Conservation (phyloP, 148 eudicot genomes). For the Spergularia marina region DNA sequence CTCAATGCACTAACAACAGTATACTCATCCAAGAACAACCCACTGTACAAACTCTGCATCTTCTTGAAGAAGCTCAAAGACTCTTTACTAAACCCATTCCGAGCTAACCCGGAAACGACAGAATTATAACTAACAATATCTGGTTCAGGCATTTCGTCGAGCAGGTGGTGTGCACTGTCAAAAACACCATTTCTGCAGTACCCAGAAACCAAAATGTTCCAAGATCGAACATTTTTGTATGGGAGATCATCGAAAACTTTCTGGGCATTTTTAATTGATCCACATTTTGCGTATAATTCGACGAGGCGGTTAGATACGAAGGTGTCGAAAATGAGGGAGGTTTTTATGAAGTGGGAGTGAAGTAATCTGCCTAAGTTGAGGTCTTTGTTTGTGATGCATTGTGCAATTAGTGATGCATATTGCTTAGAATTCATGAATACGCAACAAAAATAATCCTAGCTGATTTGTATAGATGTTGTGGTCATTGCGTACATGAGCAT, state of each 20-base stretch:
- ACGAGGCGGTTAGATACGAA: slow-evolving; percentile 57
- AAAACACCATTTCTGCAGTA: slow-evolving; percentile 37
- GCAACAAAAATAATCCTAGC: background rate
- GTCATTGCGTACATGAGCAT: no score
- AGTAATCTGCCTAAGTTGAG: slow-evolving; percentile 47
- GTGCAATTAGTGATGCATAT: slow-evolving; percentile 39
- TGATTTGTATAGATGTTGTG: no score
- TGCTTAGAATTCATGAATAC: slow-evolving; percentile 20
- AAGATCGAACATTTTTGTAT: slow-evolving; percentile 49
- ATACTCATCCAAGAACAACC: slow-evolving; percentile 52
- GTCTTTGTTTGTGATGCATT: slow-evolving; percentile 50
- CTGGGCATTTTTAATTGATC: slow-evolving; percentile 44
- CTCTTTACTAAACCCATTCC: slow-evolving; percentile 41
- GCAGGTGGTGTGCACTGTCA: slow-evolving; percentile 40
- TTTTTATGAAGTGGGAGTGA: slow-evolving; percentile 63
- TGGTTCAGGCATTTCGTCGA: slow-evolving; percentile 64
- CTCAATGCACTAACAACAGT: slow-evolving; percentile 48
- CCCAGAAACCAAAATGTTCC: slow-evolving; percentile 63
- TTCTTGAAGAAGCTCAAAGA: slow-evolving; percentile 39
- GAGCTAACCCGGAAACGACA: slow-evolving; percentile 49
- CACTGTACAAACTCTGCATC: slow-evolving; percentile 32
- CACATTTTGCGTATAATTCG: slow-evolving; percentile 54
- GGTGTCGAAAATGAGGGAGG: slow-evolving; percentile 38
- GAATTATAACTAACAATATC: slow-evolving; percentile 54
- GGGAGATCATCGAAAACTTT: slow-evolving; percentile 53